Evolutionary conservation across 2,329 filamentous ascomycete genomes (phyloP).

Genomic region (Fusarium longipes): DNA sequence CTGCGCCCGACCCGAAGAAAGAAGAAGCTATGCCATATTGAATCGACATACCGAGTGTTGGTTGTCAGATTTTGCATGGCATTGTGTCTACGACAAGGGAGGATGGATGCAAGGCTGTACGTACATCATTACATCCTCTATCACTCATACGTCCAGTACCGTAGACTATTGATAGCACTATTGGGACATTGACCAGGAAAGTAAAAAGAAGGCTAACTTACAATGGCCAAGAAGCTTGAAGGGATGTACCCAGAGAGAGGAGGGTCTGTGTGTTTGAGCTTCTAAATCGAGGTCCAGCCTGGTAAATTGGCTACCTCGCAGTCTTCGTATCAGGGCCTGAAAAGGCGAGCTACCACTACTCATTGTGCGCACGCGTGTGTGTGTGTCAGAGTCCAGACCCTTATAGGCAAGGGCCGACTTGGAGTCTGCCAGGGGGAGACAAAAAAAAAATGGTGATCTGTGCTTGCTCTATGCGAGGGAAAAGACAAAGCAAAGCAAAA

Average conservation of each 20-base stretch:
- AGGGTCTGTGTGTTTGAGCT: slow-evolving; percentile 20
- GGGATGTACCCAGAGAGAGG: slow-evolving; percentile 7
- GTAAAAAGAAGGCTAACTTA: background rate
- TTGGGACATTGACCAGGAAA: background rate
- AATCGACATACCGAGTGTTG: background rate
- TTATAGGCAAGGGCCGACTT: slow-evolving; percentile 8
- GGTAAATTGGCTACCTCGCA: slow-evolving; percentile 23
- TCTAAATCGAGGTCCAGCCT: slow-evolving; percentile 26
- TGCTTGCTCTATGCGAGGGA: background rate
- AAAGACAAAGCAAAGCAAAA: background rate
- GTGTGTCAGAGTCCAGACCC: background rate
- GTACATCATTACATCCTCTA: background rate
- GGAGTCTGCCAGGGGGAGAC: background rate
- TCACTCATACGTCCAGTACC: background rate
- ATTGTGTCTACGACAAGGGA: background rate
- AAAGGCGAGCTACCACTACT: background rate
- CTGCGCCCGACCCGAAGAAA: background rate
- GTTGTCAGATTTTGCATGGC: background rate
- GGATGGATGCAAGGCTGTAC: background rate
- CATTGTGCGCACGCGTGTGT: slow-evolving; percentile 1
- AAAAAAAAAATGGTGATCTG: background rate
- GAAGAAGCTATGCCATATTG: background rate
- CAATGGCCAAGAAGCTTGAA: slow-evolving; percentile 18
- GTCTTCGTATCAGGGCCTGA: background rate
- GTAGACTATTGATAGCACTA: slow-evolving; percentile 15